Base-by-base conservation (phyloP, 257 asterid genomes). In the Solanum bukasovii region DNA sequence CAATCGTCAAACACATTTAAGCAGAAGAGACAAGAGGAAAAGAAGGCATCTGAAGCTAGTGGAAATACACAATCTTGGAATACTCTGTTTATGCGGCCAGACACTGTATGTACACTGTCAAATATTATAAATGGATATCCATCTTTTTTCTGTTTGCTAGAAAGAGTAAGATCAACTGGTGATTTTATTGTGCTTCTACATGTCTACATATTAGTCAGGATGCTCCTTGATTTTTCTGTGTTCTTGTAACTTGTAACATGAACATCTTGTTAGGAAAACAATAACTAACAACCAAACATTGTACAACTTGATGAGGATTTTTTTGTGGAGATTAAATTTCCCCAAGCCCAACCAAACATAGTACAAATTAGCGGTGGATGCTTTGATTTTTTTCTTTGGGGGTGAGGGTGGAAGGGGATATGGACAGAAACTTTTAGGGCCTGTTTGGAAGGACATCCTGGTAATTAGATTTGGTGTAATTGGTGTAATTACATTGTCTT, bases 61-160 rank as follows among this genome's bases (percentile, higher is more conserved):
- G 99, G 99, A 91, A 96, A 93, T 90, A 95, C 98, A 71, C 91
- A 91, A 77, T 93, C 98, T 61, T 97, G 99, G 99, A 97, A 95
- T 88, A 92, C 93, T 90, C 93, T 96, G 87, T 97, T 90, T 90
- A 96, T 97, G 95, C 98, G 96, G 88, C 92, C 96, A 68, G 99
- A 97, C 92, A 96, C 98, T 74, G 99, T 97, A 90, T 89, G 98
- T 89, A 83, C 44, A 49, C 86, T 46, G 33, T 49, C 29, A 18
- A 10, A 27, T 79, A 44, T 27, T 44, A 44, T 44, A 79, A 79
- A 14, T 79, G 29, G 38, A 42, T 42, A 25, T n/a, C 68, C 18
- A 14, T 81, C 68, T 27, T 46, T 59, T 81, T 78, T 78, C 68
- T 81, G 68, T 81, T 81, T 46, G 40, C 42, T 81, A 81, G 85